Conservation (phyloP, 257 asterid genomes). For the Solanum etuberosum region DNA sequence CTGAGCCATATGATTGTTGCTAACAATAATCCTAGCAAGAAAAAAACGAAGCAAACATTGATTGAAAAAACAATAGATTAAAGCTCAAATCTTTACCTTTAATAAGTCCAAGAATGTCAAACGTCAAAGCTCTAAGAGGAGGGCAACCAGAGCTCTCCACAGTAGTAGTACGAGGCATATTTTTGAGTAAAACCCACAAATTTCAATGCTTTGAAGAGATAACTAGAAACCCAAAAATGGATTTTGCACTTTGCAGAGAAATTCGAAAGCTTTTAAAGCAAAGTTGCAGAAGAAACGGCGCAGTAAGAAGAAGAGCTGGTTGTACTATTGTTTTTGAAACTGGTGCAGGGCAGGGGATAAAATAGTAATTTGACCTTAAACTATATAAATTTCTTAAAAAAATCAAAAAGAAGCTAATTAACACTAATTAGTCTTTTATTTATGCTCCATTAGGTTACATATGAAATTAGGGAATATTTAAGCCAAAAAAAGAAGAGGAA, state of each 20-base stretch:
- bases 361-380: neutral
- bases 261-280: neutral
- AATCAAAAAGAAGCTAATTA: too few species aligned
- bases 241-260: neutral
- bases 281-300: neutral
- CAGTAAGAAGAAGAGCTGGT: neutral
- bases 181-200: neutral
- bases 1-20: neutral
- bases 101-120: slow-evolving; percentile 74
- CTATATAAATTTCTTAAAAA: too few species aligned
- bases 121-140: slow-evolving; percentile 66
- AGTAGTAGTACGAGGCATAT: slow-evolving; percentile 80
- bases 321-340: neutral
- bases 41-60: neutral
- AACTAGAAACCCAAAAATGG: neutral
- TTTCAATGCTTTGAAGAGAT: neutral
- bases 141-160: slow-evolving; percentile 76
- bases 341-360: neutral
- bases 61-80: neutral
- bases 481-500: neutral
- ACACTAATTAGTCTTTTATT: neutral
- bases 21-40: neutral
- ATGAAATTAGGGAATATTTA: neutral
- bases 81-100: slow-evolving; percentile 35
- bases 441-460: neutral